Evolutionary conservation across 306 rosid species (phyloP).

Genomic region (Cyamopsis tetragonoloba): DNA sequence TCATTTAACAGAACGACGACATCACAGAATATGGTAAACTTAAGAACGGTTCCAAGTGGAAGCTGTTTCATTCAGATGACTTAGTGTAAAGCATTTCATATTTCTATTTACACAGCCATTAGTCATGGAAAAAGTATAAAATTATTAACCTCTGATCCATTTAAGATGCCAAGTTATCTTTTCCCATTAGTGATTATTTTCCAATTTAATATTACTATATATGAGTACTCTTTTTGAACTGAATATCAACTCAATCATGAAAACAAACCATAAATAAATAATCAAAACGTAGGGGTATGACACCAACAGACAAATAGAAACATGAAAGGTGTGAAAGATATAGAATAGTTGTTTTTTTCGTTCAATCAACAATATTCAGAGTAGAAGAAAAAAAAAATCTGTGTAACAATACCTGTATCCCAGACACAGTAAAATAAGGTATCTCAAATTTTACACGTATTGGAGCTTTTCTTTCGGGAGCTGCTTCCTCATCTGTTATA

Average conservation of each 20-base stretch:
- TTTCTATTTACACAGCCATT: constrained; percentile 4
- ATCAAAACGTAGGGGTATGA: constrained; percentile 18
- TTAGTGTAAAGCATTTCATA: neutral
- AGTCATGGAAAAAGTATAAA: neutral
- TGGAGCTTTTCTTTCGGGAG: constrained; percentile 96
- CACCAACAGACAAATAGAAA: constrained; percentile 4
- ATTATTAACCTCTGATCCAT: neutral
- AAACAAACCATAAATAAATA: constrained; percentile 12
- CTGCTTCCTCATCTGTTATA: constrained; percentile 77
- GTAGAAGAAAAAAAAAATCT: neutral
- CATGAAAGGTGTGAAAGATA: neutral
- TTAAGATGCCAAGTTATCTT: neutral
- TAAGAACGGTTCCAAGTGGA: neutral
- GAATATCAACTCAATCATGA: constrained; percentile 2
- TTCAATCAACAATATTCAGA: neutral
- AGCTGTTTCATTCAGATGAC: constrained; percentile 4
- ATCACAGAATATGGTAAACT: neutral
- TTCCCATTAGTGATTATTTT: neutral
- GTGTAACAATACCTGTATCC: constrained; percentile 71
- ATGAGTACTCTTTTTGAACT: neutral
- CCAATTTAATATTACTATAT: neutral
- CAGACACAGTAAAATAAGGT: constrained; percentile 97
- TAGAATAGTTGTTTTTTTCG: neutral
- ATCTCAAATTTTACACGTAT: constrained; percentile 95
- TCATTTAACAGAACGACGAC: neutral